Percentiles rank a stretch among this genome's conserved stretches.
Conservation (phyloP, 1,284 basidiomycete species). For the Pseudozyma thailandica region DNA sequence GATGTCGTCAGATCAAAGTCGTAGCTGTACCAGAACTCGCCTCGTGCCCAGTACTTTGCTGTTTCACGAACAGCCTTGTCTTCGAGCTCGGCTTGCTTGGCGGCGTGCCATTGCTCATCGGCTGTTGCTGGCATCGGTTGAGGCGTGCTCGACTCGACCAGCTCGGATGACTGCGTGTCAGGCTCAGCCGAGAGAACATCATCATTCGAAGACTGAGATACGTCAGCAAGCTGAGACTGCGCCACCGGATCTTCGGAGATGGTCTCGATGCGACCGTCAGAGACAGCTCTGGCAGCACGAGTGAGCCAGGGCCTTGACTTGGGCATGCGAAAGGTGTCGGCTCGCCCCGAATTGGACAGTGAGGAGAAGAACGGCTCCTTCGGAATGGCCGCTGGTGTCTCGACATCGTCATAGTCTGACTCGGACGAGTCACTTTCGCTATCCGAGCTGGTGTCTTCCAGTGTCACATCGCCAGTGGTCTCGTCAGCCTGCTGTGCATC, state of each 20-base stretch:
- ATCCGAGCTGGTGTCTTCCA: conserved; percentile 23
- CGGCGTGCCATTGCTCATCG: conserved; percentile 55
- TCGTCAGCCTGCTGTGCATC: conserved; percentile 2
- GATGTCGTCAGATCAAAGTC: conserved; percentile 71
- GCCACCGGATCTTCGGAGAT: conserved; percentile 24
- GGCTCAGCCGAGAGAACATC: conserved; percentile 13
- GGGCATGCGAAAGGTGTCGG: conserved; percentile 33
- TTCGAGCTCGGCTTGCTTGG: conserved; percentile 58
- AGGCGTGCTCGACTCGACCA: background rate
- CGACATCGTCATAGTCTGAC: conserved; percentile 49
- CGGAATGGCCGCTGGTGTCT: conserved; percentile 48
- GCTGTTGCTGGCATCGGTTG: conserved; percentile 7
- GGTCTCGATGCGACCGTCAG: conserved; percentile 33
- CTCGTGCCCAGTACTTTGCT: conserved; percentile 54
- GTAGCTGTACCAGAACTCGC: conserved; percentile 69
- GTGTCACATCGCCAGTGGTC: conserved; percentile 4
- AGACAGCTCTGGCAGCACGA: conserved; percentile 37
- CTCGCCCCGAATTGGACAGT: conserved; percentile 6
- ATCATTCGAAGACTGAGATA: conserved; percentile 6
- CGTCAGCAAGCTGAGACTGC: conserved; percentile 15
- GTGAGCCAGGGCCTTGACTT: conserved; percentile 42
- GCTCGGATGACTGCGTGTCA: conserved; percentile 1
- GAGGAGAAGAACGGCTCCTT: conserved; percentile 40
- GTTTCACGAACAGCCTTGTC: conserved; percentile 62
- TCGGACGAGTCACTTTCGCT: conserved; percentile 35